Percentiles rank a stretch among this genome's conserved stretches.
Evolutionary conservation across 108 stramenopile species (phyloP).

Genomic region (Cyclotella kingstonii): DNA sequence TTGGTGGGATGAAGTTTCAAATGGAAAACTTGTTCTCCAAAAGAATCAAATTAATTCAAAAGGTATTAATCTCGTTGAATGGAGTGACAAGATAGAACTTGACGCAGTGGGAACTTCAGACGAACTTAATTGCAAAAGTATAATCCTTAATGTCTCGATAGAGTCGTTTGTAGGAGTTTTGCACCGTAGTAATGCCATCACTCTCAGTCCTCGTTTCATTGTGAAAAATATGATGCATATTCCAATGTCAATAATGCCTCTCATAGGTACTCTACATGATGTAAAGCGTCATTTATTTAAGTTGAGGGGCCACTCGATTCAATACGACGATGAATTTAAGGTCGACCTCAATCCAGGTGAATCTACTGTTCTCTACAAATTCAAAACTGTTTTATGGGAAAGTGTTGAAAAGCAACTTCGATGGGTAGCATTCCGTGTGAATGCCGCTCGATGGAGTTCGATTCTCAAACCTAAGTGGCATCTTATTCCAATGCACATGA

Average conservation of each 20-base stretch:
- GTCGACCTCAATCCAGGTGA: constrained; percentile 10
- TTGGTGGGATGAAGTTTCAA: constrained; percentile 33
- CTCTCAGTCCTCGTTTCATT: constrained; percentile 25
- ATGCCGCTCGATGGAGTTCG: constrained; percentile 2
- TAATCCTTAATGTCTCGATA: constrained; percentile 4
- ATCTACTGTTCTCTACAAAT: constrained; percentile 19
- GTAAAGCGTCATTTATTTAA: constrained; percentile 9
- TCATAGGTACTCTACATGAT: constrained; percentile 17
- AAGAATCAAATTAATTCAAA: constrained; percentile 1
- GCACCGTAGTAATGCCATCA: constrained; percentile 8
- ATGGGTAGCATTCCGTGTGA: constrained; percentile 33
- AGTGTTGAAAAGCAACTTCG: constrained; percentile 1
- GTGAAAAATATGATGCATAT: constrained; percentile 35
- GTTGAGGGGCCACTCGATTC: not conserved
- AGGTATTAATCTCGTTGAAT: constrained; percentile 12
- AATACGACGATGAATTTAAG: not conserved
- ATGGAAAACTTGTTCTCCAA: constrained; percentile 19
- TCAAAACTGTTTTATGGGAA: constrained; percentile 5
- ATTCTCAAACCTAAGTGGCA: constrained; percentile 20
- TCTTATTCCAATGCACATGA: constrained; percentile 18
- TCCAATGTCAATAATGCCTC: constrained; percentile 13
- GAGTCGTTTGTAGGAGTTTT: constrained; percentile 27
- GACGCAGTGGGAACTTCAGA: constrained; percentile 29
- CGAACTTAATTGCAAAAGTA: constrained; percentile 15
- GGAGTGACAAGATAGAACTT: constrained; percentile 23